phyloP scores from a whole-genome alignment of 352 stramenopile species.

The Globisporangium nagaii region DNA sequence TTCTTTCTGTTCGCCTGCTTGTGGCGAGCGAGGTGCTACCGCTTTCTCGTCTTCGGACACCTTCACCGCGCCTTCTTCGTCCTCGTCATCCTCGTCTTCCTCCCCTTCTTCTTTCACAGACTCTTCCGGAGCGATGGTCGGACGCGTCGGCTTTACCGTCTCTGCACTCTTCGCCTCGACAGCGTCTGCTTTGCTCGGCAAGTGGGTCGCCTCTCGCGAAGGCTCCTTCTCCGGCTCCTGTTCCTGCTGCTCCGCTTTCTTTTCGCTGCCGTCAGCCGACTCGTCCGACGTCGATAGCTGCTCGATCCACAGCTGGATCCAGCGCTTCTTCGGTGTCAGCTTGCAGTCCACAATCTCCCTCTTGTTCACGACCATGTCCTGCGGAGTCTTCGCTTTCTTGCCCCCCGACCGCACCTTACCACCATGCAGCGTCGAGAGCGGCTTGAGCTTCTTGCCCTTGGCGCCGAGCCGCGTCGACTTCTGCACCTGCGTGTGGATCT shows the following conservation, averaged over 20 bases:
- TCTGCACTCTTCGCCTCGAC: conserved; percentile 1
- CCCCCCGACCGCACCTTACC: conserved; percentile 11
- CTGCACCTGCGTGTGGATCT: conserved; percentile 26
- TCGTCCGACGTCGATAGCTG: conserved; percentile 25
- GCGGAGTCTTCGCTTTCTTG: conserved; percentile 6
- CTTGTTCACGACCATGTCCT: conserved; percentile 6
- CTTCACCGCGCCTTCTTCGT: conserved; percentile 3
- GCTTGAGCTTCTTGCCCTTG: conserved; percentile 35
- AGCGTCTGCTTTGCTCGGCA: background rate
- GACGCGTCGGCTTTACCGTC: background rate
- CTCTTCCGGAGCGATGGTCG: conserved; percentile 5
- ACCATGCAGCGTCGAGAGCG: conserved; percentile 16
- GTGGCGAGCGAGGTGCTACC: background rate
- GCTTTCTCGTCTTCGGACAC: background rate
- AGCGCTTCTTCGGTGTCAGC: conserved; percentile 72
- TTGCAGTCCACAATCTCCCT: conserved; percentile 18
- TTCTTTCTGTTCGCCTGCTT: conserved; percentile 12
- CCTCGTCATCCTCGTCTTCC: background rate
- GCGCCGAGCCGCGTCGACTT: conserved; percentile 8
- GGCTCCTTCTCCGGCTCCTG: conserved; percentile 11
- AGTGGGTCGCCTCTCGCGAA: background rate
- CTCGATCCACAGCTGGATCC: conserved; percentile 68
- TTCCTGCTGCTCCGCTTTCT: background rate
- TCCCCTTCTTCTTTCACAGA: conserved; percentile 1
- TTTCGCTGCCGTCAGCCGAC: background rate